Percentiles rank a stretch among this genome's conserved stretches.
Conservation (phyloP, 2,329 filamentous ascomycete species). For the Aspergillus ochraceus region DNA sequence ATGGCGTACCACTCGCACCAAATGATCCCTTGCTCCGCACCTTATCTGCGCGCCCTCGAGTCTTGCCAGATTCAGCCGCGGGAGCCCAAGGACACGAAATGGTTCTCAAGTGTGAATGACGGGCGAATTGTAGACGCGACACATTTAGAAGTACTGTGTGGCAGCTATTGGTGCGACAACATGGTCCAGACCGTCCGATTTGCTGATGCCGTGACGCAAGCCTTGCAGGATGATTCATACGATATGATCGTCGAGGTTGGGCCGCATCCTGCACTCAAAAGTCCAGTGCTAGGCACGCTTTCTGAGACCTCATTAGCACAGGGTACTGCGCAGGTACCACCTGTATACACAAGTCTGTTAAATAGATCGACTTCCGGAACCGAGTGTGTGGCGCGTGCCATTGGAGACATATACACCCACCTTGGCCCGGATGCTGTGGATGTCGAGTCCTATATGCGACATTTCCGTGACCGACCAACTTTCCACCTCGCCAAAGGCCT, state of each 20-base stretch:
- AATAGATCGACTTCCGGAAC: constrained; percentile 14
- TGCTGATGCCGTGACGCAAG: constrained; percentile 18
- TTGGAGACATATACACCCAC: constrained; percentile 6
- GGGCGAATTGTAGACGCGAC: constrained; percentile 30
- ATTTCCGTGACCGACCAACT: background rate
- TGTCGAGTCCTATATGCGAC: background rate
- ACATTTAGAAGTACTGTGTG: background rate
- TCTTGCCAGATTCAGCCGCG: constrained; percentile 8
- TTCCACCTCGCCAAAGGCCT: background rate
- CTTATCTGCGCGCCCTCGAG: constrained; percentile 28
- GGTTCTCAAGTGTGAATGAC: constrained; percentile 32
- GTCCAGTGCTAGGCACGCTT: constrained; percentile 15
- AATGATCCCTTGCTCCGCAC: constrained; percentile 35
- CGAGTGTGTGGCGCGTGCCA: constrained; percentile 27
- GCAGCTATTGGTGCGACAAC: constrained; percentile 32
- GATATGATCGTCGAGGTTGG: constrained; percentile 34
- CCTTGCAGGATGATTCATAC: constrained; percentile 14
- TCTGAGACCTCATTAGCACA: constrained; percentile 18
- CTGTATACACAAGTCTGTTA: background rate
- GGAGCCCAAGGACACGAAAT: constrained; percentile 11
- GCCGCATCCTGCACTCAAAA: constrained; percentile 34
- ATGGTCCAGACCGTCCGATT: constrained; percentile 27
- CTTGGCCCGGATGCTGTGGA: background rate
- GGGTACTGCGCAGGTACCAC: background rate
- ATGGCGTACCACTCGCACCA: constrained; percentile 49